Percentiles rank a stretch among this genome's conserved stretches.
Conservation (phyloP, 208 protist genomes). For the Wallacemonas sp. region DNA sequence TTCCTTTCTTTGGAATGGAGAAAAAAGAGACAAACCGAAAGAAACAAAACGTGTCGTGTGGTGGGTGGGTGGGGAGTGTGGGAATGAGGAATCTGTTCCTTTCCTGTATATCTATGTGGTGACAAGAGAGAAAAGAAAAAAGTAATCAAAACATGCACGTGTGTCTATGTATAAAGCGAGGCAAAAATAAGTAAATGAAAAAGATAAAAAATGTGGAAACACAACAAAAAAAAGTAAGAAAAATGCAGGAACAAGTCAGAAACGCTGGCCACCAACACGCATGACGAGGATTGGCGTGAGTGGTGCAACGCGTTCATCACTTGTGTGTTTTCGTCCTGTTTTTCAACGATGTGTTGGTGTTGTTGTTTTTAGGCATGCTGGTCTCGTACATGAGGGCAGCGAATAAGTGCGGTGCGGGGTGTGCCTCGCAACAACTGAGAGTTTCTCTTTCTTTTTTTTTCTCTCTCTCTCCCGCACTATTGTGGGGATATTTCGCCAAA, state of each 20-base stretch:
- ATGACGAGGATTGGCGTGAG: no score
- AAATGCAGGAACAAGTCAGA: neutral
- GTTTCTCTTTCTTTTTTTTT: no score
- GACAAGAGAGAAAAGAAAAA: neutral
- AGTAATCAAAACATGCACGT: neutral
- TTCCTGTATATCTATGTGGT: neutral
- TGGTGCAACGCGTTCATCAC: neutral
- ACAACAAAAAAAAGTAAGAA: neutral
- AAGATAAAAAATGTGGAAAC: neutral
- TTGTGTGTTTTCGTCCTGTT: constrained; percentile 10
- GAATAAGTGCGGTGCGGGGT: no score
- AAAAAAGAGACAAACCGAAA: neutral
- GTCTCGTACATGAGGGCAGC: no score
- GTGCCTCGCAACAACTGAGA: no score
- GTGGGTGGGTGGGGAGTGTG: no score
- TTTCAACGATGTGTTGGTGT: neutral
- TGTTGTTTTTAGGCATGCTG: no score
- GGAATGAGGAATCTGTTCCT: no score
- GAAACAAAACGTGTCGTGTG: no score
- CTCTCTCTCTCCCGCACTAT: no score
- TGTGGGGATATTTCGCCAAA: no score
- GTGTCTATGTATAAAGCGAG: neutral
- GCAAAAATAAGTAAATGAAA: neutral
- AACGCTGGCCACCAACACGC: neutral
- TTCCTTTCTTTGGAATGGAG: no score